phyloP scores from a whole-genome alignment of 176 grass and related monocot genomes.

The Cocos nucifera region DNA sequence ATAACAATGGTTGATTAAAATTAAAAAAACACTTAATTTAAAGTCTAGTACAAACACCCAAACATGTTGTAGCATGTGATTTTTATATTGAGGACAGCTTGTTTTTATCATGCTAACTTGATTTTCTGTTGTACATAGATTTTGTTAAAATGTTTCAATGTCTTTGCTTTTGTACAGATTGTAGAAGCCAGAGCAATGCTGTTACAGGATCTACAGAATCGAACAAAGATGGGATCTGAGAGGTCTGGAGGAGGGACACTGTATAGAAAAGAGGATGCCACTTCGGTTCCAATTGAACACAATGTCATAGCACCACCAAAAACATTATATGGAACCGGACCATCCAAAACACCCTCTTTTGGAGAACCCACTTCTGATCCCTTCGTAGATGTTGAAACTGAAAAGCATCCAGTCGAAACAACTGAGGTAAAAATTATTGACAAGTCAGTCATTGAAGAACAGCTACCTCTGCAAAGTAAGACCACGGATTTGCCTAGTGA shows the following conservation, averaged over 20 bases:
- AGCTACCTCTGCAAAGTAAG: slow-evolving; percentile 14
- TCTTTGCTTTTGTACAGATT: slow-evolving; percentile 23
- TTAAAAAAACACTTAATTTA: too few species aligned
- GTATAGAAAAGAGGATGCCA: slow-evolving; percentile 14
- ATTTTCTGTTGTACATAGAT: too few species aligned
- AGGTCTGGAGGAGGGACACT: slow-evolving; percentile 7
- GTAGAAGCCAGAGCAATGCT: slow-evolving; percentile 46
- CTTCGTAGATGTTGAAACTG: slow-evolving; percentile 12
- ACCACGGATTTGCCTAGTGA: neutral
- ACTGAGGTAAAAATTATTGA: slow-evolving; percentile 46
- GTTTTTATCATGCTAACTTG: too few species aligned
- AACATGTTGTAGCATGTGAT: too few species aligned
- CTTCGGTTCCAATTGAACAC: slow-evolving; percentile 23
- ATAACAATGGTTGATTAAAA: too few species aligned
- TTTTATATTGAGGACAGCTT: too few species aligned
- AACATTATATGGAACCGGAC: neutral
- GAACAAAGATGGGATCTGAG: slow-evolving; percentile 25
- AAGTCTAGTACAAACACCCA: too few species aligned
- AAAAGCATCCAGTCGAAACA: slow-evolving; percentile 33
- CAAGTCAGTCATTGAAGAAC: slow-evolving; percentile 61
- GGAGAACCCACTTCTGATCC: slow-evolving; percentile 34
- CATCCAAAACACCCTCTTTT: slow-evolving; percentile 5
- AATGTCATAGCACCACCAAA: slow-evolving; percentile 27
- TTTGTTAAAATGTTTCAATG: neutral
- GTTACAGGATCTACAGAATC: slow-evolving; percentile 35